Base-by-base conservation (phyloP, 2,329 filamentous ascomycete genomes). In the Aspergillus alliaceus region DNA sequence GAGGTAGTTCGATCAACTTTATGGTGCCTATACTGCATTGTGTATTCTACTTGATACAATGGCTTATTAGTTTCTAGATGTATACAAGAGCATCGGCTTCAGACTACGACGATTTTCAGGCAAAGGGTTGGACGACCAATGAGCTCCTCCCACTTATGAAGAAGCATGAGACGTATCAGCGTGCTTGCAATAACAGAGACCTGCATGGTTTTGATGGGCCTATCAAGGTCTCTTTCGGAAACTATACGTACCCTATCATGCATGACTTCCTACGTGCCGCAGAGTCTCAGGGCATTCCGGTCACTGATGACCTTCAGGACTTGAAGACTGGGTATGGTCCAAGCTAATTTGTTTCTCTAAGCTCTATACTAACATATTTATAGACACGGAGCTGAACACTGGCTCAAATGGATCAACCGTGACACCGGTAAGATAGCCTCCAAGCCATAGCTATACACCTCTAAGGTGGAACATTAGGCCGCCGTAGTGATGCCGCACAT, bases 381-480 rank as follows among this genome's bases (percentile, higher is more conserved):
- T 25, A 74, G 72, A 14, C 85, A 87, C 58, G 90, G 90, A 60
- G 90, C 89, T 46, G 89, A 92, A 75, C 89, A 92, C 63, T 93
- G 90, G 90, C 77, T 93, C 55, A 92, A 93, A 75, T 93, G 90
- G 90, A 92, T 93, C 74, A 92, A 93, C 68, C 83, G 79, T 48
- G 76, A 77, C 48, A 76, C 73, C 29, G 84, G 58, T 85, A 84
- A 37, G 24, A 52, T 42, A 2, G 39, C 3, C 15, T 24, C 14
- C n/a, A 9, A 12, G n/a, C 8, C 9, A 31, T 14, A 3, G n/a
- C 8, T 14, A 6, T 4, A 14, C 14, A 32, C 15, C 12, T 46
- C 5, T 14, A 12, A 22, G 15, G 20, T 9, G 44, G 71, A 15
- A 72, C 85, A 72, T 85, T 83, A 67, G 89, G 89, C 44, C 85